These are phyloP conservation scores for Saraca asoca DNA, from an alignment of 331 rosid genomes.

Conservation along the genomic window DNA sequence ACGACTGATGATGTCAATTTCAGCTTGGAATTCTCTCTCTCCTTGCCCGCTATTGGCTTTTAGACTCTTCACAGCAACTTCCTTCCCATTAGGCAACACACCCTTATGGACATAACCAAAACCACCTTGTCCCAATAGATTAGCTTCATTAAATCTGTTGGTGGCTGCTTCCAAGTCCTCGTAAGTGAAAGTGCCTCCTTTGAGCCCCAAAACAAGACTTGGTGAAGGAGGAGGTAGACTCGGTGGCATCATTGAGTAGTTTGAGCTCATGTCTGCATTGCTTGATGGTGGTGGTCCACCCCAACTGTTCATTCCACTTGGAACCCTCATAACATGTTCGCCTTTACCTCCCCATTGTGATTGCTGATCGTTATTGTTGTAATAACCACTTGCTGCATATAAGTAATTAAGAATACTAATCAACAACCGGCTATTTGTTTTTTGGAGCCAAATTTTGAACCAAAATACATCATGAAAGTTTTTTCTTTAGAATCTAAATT, in stretches of 20 bases:
- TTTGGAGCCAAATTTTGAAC: not conserved
- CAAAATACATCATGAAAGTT: too few relatives aligned
- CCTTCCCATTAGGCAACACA: constrained; percentile 65
- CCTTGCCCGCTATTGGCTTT: constrained; percentile 75
- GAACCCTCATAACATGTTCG: constrained; percentile 28
- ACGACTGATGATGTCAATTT: constrained; percentile 76
- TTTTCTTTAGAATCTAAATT: too few relatives aligned
- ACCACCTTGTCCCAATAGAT: constrained; percentile 80
- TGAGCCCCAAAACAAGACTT: constrained; percentile 56
- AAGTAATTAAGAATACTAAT: constrained; percentile 2
- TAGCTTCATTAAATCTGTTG: constrained; percentile 42
- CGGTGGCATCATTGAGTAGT: constrained; percentile 50
- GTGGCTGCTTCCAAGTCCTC: constrained; percentile 81
- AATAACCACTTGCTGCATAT: constrained; percentile 43
- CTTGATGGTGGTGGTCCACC: constrained; percentile 41
- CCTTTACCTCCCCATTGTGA: constrained; percentile 42
- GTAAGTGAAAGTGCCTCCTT: constrained; percentile 60
- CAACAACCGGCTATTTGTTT: not conserved
- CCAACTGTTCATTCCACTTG: constrained; percentile 52
- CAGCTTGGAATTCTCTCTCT: constrained; percentile 77
- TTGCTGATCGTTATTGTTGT: constrained; percentile 43
- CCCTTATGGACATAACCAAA: constrained; percentile 86
- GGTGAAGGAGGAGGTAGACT: constrained; percentile 74
- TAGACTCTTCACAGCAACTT: constrained; percentile 72
- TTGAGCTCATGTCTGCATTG: constrained; percentile 53